Base-by-base conservation (phyloP, 148 eudicot species). In the Fallopia convolvulus region DNA sequence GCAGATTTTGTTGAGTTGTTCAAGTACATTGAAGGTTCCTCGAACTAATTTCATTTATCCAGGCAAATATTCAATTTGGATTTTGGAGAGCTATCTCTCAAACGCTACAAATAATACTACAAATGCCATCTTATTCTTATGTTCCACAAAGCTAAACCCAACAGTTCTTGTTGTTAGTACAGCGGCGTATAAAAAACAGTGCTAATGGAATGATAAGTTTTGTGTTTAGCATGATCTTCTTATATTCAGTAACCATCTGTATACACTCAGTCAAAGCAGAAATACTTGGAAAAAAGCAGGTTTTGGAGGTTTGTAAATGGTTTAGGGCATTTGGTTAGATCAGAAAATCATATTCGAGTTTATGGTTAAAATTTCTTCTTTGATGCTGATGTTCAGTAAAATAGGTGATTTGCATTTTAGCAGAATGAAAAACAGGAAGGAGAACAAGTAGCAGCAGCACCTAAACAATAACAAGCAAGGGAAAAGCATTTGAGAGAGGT, bases 221-320 rank as follows among this genome's bases (percentile, higher is more conserved):
- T 44, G 21, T 44, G 47, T 44, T 44, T 44, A 44, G 47, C 47
- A 44, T 23, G 33, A 65, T 14, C 41, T 65, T 32, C 41, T 65
- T 11, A 30, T 12, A 65, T 65, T 65, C 41, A 65, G 71, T 32
- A 65, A 65, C 71, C 71, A 65, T 65, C 71, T n/a, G n/a, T n/a
- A n/a, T n/a, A n/a, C 71, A 32, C 71, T 32, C 40, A 30, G 13
- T 14, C 42, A 65, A 65, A 65, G 71, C 12, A 13, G 33, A 65
- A 32, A 9, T 23, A 36, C 33, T 60, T 23, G 3, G n/a, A 21
- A 58, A 58, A 21, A 21, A n/a, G 8, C 18, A 52, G 66, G 30
- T 60, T 60, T 23, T 26, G 14, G 41, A 40, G n/a, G 17, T 65
- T 65, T 30, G 40, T 58, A n/a, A 21, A 58, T 58, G 65, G 30